Conservation (phyloP, 768 basidiomycete genomes). For the Tylopilus subfusipes region DNA sequence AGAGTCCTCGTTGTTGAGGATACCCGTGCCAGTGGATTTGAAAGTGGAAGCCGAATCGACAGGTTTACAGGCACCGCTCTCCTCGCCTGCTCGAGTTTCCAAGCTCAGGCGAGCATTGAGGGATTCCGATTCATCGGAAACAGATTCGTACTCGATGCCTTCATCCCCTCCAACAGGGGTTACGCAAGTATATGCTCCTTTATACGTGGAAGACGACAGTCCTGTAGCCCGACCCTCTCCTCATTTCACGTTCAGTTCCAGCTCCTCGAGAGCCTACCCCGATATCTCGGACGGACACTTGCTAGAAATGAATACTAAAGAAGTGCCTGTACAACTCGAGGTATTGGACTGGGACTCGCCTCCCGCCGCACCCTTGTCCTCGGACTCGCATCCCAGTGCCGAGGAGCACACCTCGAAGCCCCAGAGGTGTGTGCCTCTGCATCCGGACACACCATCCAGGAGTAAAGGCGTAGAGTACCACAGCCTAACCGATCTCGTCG, state of each 20-base stretch:
- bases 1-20: conserved; percentile 16
- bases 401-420: conserved; percentile 8
- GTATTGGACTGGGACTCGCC: conserved; percentile 7
- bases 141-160: conserved; percentile 3
- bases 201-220: conserved; percentile 16
- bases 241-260: conserved; percentile 16
- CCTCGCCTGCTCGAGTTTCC: background rate
- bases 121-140: background rate
- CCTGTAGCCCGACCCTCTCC: conserved; percentile 10
- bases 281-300: background rate
- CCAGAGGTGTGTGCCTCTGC: conserved; percentile 8
- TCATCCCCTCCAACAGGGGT: conserved; percentile 28
- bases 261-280: conserved; percentile 18
- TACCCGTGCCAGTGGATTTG: conserved; percentile 13
- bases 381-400: conserved; percentile 5
- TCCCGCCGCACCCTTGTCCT: background rate
- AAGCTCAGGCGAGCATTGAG: conserved; percentile 9
- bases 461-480: conserved; percentile 20
- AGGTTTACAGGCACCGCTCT: background rate
- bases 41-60: background rate
- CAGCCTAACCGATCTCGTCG: conserved; percentile 17
- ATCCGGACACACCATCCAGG: conserved; percentile 3
- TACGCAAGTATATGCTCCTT: conserved; percentile 17
- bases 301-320: background rate
- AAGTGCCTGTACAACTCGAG: background rate